phyloP scores from a whole-genome alignment of 768 basidiomycete genomes.

The Gymnopilus dilepis region DNA sequence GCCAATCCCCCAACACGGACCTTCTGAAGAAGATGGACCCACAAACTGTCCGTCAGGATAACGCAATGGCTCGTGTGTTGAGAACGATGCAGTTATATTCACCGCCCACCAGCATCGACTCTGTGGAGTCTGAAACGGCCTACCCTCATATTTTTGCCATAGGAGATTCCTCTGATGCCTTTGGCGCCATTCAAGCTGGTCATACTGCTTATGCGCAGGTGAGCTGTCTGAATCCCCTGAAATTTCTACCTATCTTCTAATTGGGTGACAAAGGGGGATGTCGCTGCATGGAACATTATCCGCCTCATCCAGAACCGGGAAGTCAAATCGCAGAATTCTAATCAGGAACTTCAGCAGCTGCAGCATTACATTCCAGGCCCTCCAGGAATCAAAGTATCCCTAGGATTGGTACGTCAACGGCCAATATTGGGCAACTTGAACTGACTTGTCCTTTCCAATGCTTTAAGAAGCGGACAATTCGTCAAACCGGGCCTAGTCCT shows the following conservation, averaged over 20 bases:
- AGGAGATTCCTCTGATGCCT: slow-evolving; percentile 69
- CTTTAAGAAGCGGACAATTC: slow-evolving; percentile 51
- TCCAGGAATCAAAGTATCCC: slow-evolving; percentile 66
- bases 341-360: slow-evolving; percentile 32
- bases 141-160: slow-evolving; percentile 65
- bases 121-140: slow-evolving; percentile 27
- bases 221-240: neutral
- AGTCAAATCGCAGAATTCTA: neutral
- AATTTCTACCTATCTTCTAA: neutral
- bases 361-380: slow-evolving; percentile 50
- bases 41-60: slow-evolving; percentile 42
- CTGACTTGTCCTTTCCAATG: too few relatives aligned
- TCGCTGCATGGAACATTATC: slow-evolving; percentile 62
- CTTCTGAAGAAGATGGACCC: slow-evolving; percentile 50
- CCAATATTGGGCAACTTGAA: neutral
- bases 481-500: slow-evolving; percentile 51
- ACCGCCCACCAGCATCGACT: neutral
- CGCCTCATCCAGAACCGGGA: slow-evolving; percentile 41
- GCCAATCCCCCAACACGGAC: slow-evolving; percentile 61
- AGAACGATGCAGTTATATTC: slow-evolving; percentile 57
- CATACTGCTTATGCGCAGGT: slow-evolving; percentile 61
- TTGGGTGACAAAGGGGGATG: slow-evolving; percentile 38
- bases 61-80: slow-evolving; percentile 48
- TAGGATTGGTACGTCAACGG: slow-evolving; percentile 57
- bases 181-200: slow-evolving; percentile 66